phyloP scores from a whole-genome alignment of 148 eudicot species.

The Chenopodium album region DNA sequence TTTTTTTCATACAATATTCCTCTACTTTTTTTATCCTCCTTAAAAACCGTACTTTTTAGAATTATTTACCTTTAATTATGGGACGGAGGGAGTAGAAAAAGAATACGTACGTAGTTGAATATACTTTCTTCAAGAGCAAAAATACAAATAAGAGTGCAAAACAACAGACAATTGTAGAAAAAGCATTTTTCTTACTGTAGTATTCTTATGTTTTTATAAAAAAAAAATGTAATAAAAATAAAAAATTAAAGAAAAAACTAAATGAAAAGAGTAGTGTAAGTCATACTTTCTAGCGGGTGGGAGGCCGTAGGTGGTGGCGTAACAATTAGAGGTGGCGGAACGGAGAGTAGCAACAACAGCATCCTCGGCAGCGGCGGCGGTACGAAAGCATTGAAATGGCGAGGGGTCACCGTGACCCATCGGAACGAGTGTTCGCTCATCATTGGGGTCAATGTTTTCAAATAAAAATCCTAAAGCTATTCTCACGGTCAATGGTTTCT shows the following conservation, averaged over 20 bases:
- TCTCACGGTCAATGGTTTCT: slow-evolving; percentile 2
- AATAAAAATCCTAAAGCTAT: slow-evolving; percentile 1
- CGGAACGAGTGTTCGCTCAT: slow-evolving; percentile 19
- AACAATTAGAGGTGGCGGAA: slow-evolving; percentile 34
- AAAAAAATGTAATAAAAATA: not conserved
- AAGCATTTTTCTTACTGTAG: too few relatives aligned
- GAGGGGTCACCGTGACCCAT: slow-evolving; percentile 47
- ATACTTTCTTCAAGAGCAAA: too few relatives aligned
- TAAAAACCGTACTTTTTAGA: too few relatives aligned
- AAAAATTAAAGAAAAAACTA: not conserved
- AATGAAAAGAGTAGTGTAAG: not conserved
- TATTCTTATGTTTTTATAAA: too few relatives aligned
- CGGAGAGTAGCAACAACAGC: slow-evolving; percentile 32
- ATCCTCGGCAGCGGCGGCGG: slow-evolving; percentile 25
- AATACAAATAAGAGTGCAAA: too few relatives aligned
- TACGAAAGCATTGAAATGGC: slow-evolving; percentile 31
- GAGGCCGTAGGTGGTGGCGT: slow-evolving; percentile 22
- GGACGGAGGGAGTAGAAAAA: too few relatives aligned
- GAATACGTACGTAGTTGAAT: too few relatives aligned
- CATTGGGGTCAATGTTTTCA: slow-evolving; percentile 19
- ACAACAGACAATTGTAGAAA: too few relatives aligned
- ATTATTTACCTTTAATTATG: too few relatives aligned
- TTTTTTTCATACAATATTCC: too few relatives aligned
- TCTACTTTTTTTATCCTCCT: too few relatives aligned
- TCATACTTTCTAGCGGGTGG: slow-evolving; percentile 27